Conservation (phyloP, 805 yeast species). For the Yarrowia sp. region DNA sequence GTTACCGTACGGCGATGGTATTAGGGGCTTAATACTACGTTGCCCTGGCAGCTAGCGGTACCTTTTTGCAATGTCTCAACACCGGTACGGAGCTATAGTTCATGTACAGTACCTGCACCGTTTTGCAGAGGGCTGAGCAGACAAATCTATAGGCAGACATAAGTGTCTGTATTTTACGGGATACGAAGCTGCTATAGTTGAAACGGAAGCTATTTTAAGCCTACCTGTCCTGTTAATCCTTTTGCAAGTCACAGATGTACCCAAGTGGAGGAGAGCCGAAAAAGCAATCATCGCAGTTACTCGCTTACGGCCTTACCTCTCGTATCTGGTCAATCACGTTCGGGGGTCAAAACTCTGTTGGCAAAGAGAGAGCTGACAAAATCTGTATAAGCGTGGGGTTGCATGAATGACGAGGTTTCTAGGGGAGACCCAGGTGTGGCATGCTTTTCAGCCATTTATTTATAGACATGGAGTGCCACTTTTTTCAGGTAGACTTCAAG, state of each 20-base stretch:
- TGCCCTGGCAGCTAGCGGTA: not conserved
- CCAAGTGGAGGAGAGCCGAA: not conserved
- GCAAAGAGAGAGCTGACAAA: slow-evolving; percentile 1
- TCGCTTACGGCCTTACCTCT: slow-evolving; percentile 2
- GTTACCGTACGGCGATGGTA: not conserved
- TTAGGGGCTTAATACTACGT: not conserved
- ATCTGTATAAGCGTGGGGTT: slow-evolving; percentile 2
- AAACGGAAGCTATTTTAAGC: not conserved
- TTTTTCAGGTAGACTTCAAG: too few species aligned
- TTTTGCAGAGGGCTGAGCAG: slow-evolving; percentile 3
- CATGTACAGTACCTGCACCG: slow-evolving; percentile 20
- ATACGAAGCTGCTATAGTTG: not conserved
- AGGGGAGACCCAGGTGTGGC: not conserved
- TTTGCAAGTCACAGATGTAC: not conserved
- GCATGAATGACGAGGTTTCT: not conserved
- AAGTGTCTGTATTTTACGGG: not conserved
- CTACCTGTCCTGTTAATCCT: too few species aligned
- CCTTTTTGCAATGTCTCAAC: not conserved
- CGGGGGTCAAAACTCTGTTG: not conserved
- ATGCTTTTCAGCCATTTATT: not conserved
- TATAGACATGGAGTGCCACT: not conserved
- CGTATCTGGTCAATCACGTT: slow-evolving; percentile 27
- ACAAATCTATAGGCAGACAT: not conserved
- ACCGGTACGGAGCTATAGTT: not conserved
- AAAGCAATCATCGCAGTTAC: not conserved